Evolutionary conservation across 2,329 filamentous ascomycete genomes (phyloP), one percentile per base, ranked within the genome.

Genomic region (Diaporthe nobilis): DNA sequence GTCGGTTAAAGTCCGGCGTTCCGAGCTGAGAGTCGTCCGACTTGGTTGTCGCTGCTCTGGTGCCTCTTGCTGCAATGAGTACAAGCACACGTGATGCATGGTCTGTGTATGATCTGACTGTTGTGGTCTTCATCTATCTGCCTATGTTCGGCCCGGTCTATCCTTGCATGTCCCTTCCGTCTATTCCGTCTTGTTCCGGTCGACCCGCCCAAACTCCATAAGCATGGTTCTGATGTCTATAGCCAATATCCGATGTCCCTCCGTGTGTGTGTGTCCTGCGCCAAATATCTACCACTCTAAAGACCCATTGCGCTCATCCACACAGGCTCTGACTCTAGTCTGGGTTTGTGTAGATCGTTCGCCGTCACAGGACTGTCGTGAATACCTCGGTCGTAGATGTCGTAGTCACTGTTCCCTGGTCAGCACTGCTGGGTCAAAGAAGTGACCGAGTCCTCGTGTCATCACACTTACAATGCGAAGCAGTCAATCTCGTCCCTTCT

Each of bases 261-360:
- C n/a, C 25, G 9, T 57, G 15, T 31, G 44, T 31, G 8, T 51
- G 44, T 31, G 8, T 44, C 7, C 42, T 63, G 37, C 15, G 39
- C 34, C 47, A 39, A 9, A 17, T 7, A 55, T 47, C 44, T 31
- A 25, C 28, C 28, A 12, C 25, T 47, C 31, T 58, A 68, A 13
- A 47, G 37, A 13, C 49, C 51, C 61, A 58, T 63, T 20, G 55
- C 47, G n/a, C 79, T 77, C 12, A 79, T 80, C 44, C 77, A 80
- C 25, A 34, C 49, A 15, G 75, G 75, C 63, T 74, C 61, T 57
- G 75, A 74, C 39, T 61, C 47, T 17, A 76, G 22, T 47, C 71
- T 70, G 20, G 71, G 71, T 8, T 70, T 31, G 22, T 76, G 72
- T 7, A 76, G 44, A 4, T 74, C 61, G 10, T 61, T 51, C 10